Evolutionary conservation across 2,329 filamentous ascomycete genomes (phyloP).

Genomic region (Endothia cerciana): DNA sequence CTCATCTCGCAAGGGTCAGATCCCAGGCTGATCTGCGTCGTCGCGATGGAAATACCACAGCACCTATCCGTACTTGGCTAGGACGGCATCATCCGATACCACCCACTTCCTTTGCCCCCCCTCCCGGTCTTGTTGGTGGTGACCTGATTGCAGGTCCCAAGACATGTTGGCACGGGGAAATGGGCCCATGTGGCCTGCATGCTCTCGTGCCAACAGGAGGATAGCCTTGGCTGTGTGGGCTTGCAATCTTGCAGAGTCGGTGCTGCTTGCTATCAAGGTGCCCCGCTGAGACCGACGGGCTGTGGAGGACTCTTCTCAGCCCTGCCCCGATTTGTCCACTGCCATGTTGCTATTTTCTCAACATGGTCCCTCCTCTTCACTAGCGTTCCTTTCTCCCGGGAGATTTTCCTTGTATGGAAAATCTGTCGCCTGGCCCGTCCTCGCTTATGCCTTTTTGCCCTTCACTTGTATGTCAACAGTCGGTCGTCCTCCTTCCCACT

Average conservation of each 20-base stretch:
- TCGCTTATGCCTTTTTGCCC: not conserved
- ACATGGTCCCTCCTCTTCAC: constrained; percentile 7
- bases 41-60: not conserved
- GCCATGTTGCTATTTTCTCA: constrained; percentile 10
- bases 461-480: not conserved
- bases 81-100: not conserved
- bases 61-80: not conserved
- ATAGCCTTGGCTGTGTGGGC: not conserved
- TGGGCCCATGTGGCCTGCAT: not conserved
- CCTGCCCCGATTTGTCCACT: not conserved
- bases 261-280: not conserved
- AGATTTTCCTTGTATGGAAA: not conserved
- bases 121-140: not conserved
- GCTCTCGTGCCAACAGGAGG: not conserved
- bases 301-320: not conserved
- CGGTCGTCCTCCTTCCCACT: not conserved
- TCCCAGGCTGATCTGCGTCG: not conserved
- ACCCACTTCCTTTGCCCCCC: not conserved
- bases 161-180: not conserved
- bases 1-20: not conserved
- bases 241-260: constrained; percentile 8
- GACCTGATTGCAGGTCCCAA: not conserved
- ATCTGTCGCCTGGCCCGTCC: not conserved
- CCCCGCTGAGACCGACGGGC: not conserved
- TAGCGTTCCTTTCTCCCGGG: constrained; percentile 13